Conservation (phyloP, 2,329 filamentous ascomycete species). For the Lachnellula hyalina region DNA sequence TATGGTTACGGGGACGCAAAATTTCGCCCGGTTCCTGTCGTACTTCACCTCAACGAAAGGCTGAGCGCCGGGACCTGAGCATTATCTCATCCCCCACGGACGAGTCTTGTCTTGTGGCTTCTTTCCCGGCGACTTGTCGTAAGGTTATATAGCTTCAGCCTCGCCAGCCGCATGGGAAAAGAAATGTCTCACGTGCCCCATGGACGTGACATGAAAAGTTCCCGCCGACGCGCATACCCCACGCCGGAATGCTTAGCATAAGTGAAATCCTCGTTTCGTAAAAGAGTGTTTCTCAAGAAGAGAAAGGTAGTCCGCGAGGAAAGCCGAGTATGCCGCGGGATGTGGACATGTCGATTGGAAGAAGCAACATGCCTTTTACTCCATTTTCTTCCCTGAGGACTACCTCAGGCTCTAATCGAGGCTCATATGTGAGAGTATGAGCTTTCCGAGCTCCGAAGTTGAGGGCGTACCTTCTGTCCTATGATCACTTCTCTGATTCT, state of each 20-base stretch:
- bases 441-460: not conserved
- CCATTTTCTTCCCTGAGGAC: not conserved
- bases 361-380: not conserved
- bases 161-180: not conserved
- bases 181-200: not conserved
- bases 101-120: not conserved
- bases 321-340: too few relatives aligned
- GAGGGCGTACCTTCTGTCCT: not conserved
- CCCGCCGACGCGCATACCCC: not conserved
- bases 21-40: too few relatives aligned
- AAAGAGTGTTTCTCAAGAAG: not conserved
- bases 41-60: too few relatives aligned
- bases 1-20: too few relatives aligned
- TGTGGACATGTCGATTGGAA: not conserved
- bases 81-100: not conserved
- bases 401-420: not conserved
- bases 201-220: not conserved
- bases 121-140: not conserved
- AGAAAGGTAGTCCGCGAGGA: not conserved
- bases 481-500: not conserved
- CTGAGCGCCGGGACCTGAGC: too few relatives aligned
- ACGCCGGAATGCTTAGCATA: not conserved
- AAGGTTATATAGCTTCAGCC: not conserved
- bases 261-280: not conserved
- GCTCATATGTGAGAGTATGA: not conserved